phyloP scores from a whole-genome alignment of 176 grass and related monocot genomes.

The Chrysopogon serrulatus region DNA sequence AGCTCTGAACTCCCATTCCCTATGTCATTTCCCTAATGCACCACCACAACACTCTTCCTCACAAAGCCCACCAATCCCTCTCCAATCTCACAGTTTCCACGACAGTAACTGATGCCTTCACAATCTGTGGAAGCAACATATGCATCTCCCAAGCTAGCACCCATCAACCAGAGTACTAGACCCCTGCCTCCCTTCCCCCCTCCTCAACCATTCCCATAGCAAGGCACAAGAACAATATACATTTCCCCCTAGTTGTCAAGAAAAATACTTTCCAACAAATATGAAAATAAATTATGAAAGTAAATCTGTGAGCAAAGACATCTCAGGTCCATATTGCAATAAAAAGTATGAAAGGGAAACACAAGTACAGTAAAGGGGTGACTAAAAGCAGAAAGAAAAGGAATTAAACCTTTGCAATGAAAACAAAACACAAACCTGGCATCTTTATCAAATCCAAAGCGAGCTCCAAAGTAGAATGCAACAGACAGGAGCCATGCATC shows the following conservation, averaged over 20 bases:
- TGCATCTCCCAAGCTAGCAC: not conserved
- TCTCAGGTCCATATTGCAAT: not conserved
- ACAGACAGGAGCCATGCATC: conserved; percentile 83
- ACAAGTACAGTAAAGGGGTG: not conserved
- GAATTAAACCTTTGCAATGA: not conserved
- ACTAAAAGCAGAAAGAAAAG: not conserved
- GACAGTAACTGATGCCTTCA: not conserved
- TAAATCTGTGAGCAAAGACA: not conserved
- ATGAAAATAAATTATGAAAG: not conserved
- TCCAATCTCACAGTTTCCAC: not conserved
- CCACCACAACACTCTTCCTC: not conserved
- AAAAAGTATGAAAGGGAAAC: not conserved
- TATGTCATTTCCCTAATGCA: not conserved
- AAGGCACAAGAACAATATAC: not conserved
- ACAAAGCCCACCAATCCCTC: not conserved
- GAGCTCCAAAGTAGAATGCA: conserved; percentile 74
- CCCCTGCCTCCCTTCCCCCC: not conserved
- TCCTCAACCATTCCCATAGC: not conserved
- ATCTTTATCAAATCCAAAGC: conserved; percentile 81
- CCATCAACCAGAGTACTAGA: not conserved
- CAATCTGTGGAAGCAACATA: not conserved
- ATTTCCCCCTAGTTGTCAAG: no score
- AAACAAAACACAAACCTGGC: conserved; percentile 44
- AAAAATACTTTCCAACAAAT: not conserved
- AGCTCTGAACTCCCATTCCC: not conserved